phyloP scores from a whole-genome alignment of 495 filamentous ascomycete genomes.

The Tuber calosporum region DNA sequence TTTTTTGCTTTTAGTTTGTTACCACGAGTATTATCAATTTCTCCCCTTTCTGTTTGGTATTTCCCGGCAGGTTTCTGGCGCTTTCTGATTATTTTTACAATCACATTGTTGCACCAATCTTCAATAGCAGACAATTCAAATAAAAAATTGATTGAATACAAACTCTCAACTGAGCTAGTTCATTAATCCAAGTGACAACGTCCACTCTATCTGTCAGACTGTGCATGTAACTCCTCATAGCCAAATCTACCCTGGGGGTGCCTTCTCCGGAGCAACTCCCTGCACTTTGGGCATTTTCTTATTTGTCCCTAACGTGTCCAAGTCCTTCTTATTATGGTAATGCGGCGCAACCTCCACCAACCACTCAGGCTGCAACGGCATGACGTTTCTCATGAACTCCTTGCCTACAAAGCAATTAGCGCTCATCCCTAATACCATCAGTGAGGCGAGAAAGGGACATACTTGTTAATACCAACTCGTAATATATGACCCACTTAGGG shows the following conservation, averaged over 20 bases:
- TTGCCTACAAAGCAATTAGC: constrained; percentile 46
- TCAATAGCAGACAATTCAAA: background rate
- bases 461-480: constrained; percentile 84
- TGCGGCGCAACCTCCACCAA: constrained; percentile 88
- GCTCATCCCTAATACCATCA: background rate
- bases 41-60: background rate
- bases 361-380: constrained; percentile 81
- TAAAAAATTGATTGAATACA: background rate
- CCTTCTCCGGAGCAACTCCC: constrained; percentile 45
- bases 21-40: background rate
- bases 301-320: constrained; percentile 71
- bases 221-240: background rate
- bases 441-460: constrained; percentile 1
- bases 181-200: background rate
- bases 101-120: background rate
- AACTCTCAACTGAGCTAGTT: background rate
- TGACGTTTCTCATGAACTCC: constrained; percentile 84
- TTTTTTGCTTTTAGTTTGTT: background rate
- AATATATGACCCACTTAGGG: constrained; percentile 85
- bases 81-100: background rate
- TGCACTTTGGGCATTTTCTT: constrained; percentile 69
- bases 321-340: constrained; percentile 87
- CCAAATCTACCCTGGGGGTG: constrained; percentile 2
- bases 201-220: background rate
- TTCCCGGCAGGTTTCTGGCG: background rate